phyloP scores from a whole-genome alignment of 352 stramenopile genomes.

The Pythium scleroteichum region DNA sequence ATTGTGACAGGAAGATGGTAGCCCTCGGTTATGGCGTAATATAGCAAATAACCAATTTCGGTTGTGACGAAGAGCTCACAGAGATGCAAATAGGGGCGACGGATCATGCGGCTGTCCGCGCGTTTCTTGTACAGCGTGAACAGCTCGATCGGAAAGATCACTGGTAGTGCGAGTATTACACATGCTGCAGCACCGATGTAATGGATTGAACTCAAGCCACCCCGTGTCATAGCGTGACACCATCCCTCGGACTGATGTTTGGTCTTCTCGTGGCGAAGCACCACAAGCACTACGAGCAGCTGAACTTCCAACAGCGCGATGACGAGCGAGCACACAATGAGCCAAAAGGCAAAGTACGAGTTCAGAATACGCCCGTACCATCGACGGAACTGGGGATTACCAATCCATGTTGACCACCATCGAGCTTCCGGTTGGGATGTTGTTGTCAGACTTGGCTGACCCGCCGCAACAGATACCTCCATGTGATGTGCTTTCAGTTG shows the following conservation, averaged over 20 bases:
- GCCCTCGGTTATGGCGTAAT: slow-evolving; percentile 47
- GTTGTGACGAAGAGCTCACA: slow-evolving; percentile 63
- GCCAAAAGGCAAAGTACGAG: slow-evolving; percentile 73
- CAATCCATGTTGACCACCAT: slow-evolving; percentile 3
- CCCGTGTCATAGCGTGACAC: slow-evolving; percentile 2
- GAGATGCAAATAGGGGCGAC: slow-evolving; percentile 62
- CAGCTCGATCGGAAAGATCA: slow-evolving; percentile 49
- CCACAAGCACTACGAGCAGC: slow-evolving; percentile 34
- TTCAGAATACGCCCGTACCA: slow-evolving; percentile 46
- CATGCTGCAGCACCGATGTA: slow-evolving; percentile 17
- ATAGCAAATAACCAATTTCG: slow-evolving; percentile 62
- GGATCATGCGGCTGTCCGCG: slow-evolving; percentile 55
- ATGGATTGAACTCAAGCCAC: background rate
- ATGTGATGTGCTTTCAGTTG: background rate
- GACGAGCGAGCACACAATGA: slow-evolving; percentile 57
- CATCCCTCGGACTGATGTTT: background rate
- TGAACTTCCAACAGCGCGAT: slow-evolving; percentile 48
- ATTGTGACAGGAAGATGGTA: slow-evolving; percentile 49
- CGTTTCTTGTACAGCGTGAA: slow-evolving; percentile 56
- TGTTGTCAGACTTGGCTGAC: background rate
- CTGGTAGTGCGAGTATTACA: slow-evolving; percentile 53
- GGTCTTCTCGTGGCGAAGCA: slow-evolving; percentile 22
- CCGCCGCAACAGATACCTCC: background rate
- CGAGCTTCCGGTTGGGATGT: background rate
- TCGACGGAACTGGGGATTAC: slow-evolving; percentile 13